Conservation (phyloP, 2,329 filamentous ascomycete genomes). For the Pseudogymnoascus destructans region DNA sequence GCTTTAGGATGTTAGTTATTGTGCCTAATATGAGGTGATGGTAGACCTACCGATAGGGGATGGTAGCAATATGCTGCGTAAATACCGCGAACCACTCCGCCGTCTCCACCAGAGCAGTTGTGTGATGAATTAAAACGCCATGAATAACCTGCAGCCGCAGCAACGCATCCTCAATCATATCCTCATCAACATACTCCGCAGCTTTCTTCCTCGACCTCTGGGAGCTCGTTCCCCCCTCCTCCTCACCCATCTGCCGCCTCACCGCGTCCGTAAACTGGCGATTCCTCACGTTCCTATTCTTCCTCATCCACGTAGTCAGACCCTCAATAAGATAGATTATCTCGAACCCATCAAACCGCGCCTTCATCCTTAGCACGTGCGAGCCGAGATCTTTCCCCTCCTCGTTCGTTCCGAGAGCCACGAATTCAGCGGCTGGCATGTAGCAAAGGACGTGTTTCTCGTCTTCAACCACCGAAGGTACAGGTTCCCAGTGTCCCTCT, state of each 20-base stretch:
- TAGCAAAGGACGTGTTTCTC: constrained; percentile 43
- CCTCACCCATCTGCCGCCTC: constrained; percentile 33
- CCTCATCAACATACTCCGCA: constrained; percentile 47
- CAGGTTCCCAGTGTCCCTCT: constrained; percentile 37
- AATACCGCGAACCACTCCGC: constrained; percentile 61
- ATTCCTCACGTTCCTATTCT: constrained; percentile 54
- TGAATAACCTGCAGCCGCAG: constrained; percentile 58
- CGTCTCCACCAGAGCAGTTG: constrained; percentile 44
- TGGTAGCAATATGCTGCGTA: constrained; percentile 66
- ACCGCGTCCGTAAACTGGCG: constrained; percentile 55
- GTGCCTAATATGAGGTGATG: not conserved
- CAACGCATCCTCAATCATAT: constrained; percentile 56
- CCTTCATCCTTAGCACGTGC: constrained; percentile 44
- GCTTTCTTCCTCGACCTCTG: constrained; percentile 24
- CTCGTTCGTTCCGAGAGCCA: constrained; percentile 39
- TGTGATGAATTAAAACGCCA: constrained; percentile 57
- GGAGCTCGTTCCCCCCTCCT: constrained; percentile 18
- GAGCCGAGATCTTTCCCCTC: constrained; percentile 40
- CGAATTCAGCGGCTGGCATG: constrained; percentile 51
- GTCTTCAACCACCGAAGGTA: constrained; percentile 29
- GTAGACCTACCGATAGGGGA: constrained; percentile 49
- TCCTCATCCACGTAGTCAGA: constrained; percentile 50
- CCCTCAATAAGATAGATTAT: constrained; percentile 64
- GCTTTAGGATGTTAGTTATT: constrained; percentile 10
- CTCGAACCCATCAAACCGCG: constrained; percentile 37